Evolutionary conservation across 2,329 filamentous ascomycete species (phyloP).

Genomic region (Colletotrichum liaoningense): DNA sequence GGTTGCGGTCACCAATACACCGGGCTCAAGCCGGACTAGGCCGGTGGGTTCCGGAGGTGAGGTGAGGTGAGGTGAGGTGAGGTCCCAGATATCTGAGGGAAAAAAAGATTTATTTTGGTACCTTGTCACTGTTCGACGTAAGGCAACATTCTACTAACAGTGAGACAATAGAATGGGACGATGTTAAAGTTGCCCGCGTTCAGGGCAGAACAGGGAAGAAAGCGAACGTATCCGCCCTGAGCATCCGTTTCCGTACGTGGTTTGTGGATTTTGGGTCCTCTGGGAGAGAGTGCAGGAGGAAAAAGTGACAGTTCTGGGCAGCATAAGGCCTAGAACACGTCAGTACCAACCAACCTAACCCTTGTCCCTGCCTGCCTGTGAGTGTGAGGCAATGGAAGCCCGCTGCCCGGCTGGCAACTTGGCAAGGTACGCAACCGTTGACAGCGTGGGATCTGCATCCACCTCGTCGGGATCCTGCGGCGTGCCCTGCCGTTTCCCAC

Average conservation of each 20-base stretch:
- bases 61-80: neutral
- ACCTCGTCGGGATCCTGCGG: neutral
- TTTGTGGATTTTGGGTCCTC: neutral
- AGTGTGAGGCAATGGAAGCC: neutral
- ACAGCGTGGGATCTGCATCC: neutral
- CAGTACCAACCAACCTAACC: neutral
- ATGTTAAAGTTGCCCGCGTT: neutral
- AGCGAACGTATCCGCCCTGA: neutral
- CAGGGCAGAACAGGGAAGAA: neutral
- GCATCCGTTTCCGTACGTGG: neutral
- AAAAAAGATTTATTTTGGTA: neutral
- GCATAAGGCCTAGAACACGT: neutral
- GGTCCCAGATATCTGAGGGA: neutral
- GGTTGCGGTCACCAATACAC: slow-evolving; percentile 24
- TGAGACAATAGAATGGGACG: neutral
- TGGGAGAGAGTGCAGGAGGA: neutral
- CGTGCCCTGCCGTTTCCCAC: neutral
- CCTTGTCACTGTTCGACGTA: neutral
- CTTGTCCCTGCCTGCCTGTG: neutral
- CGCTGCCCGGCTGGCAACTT: neutral
- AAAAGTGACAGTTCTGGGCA: neutral
- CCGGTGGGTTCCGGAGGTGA: neutral
- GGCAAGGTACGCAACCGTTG: neutral
- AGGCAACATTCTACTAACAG: neutral
- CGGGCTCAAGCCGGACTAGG: slow-evolving; percentile 14